Base-by-base conservation (phyloP, 768 basidiomycete genomes). In the Imleria badia region DNA sequence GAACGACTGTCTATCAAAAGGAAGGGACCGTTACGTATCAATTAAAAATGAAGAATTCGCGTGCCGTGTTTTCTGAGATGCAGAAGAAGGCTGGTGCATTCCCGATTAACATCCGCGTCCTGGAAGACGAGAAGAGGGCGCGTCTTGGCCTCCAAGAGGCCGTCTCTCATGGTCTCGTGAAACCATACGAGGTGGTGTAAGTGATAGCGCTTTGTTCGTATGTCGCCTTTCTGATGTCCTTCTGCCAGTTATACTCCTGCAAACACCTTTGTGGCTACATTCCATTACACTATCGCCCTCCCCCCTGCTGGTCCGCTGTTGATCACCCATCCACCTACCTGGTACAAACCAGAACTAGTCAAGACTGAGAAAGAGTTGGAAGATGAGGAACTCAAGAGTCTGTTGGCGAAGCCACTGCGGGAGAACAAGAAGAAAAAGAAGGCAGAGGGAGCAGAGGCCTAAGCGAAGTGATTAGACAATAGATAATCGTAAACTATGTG, bases 81-180 rank as follows among this genome's bases (percentile, higher is more conserved):
- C 91, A 95, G 75, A 95, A 94, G 80, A 98, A 98, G 74, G 92
- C 97, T 39, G 96, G 96, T 23, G 81, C 93, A 6, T 98, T 99
- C 85, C 96, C 97, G 33, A 98, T 99, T 81, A 98, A 95, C 65
- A 82, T 99, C 59, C 91, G 97, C 58, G 80, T 81, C 43, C 81
- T 98, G 54, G 96, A 96, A 60, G 96, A 98, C 66, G 96, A 98
- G 81, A 95, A 95, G 75, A 84, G 92, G 49, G 88, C 93, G 26
- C 86, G 96, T 35, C 87, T 98, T 81, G 97, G 96, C 61, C 81
- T 98, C 33, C 88, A 91, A 69, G 97, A 98, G 76, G 95, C 96
- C 45, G 93, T 95, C 35, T 89, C 95, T 70, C 97, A 99, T 71
- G 85, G 84, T 65, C 81, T 98, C 43, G 85, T 98, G 58, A 93